Evolutionary conservation across 139 green algal genomes (phyloP), one percentile per base, ranked within the genome.

Genomic region (Eudorina sp.): DNA sequence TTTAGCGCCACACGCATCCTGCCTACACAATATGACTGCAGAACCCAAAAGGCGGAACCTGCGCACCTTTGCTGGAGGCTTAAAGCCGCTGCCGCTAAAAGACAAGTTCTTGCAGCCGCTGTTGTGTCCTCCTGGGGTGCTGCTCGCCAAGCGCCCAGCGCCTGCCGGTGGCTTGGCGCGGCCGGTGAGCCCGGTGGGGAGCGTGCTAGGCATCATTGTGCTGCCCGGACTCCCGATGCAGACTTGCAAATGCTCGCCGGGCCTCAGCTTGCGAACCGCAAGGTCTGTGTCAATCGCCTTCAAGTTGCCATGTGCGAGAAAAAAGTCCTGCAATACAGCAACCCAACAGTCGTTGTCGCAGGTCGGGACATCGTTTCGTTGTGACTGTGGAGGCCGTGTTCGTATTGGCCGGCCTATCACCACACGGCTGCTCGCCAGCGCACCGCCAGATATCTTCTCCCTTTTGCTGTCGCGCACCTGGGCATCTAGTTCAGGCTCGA

Each of bases 271-370:
- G 18, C 41, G 21, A 29, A 31, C 60, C 1, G 80, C 60, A 34
- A 14, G 41, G 14, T 86, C 80, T 1, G 80, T 75, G 27, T 64
- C 58, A 18, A 86, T 7, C 8, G 46, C 19, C 1, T 43, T 16
- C 8, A 48, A 64, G 23, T 13, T 46, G 40, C 18, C 13, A 4
- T 46, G 36, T 0, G 29, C 23, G 5, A 86, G 29, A 14, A 38
- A 45, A n/a, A 86, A 86, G n/a, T 86, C 80, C 80, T 86, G 80
- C 41, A 53, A 27, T 21, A n/a, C 69, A n/a, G 6, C 16, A 77
- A 73, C 4, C 6, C n/a, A n/a, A n/a, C n/a, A n/a, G n/a, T n/a
- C n/a, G n/a, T n/a, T n/a, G n/a, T n/a, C n/a, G n/a, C n/a, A n/a
- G n/a, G n/a, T n/a, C n/a, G n/a, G n/a, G n/a, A n/a, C n/a, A n/a